These are phyloP conservation scores for Annulohypoxylon moriforme DNA, from an alignment of 495 filamentous ascomycete species.

Conservation along the genomic window DNA sequence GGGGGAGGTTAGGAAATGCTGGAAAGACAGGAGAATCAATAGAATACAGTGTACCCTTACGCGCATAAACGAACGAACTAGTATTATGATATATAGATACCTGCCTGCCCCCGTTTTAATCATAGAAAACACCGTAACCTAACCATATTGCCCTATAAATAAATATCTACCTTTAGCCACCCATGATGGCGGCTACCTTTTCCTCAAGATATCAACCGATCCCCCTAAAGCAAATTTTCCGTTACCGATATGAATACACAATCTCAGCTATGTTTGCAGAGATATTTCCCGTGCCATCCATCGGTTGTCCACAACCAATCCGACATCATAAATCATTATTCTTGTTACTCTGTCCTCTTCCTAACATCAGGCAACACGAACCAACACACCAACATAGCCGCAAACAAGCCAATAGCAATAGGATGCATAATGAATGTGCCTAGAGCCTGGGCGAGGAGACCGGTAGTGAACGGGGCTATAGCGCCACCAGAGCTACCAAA, in stretches of 20 bases:
- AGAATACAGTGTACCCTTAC: too few species aligned
- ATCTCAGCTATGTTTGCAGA: background rate
- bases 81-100: background rate
- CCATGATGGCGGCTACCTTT: background rate
- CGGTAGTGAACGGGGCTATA: slow-evolving; percentile 78
- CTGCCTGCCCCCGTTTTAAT: too few species aligned
- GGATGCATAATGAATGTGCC: slow-evolving; percentile 84
- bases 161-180: background rate
- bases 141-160: background rate
- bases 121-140: background rate
- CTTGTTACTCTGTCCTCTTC: slow-evolving; percentile 65
- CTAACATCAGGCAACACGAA: slow-evolving; percentile 62
- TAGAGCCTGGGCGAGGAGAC: slow-evolving; percentile 72
- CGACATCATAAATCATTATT: background rate
- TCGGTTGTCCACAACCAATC: background rate
- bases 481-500: slow-evolving; percentile 81
- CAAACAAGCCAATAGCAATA: slow-evolving; percentile 73
- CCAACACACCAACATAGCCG: slow-evolving; percentile 77
- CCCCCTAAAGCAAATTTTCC: background rate
- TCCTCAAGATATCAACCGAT: background rate
- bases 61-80: background rate
- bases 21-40: too few species aligned
- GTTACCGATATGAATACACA: background rate
- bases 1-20: background rate
- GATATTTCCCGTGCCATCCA: background rate